These are phyloP conservation scores for Cenchrus fungigraminus DNA, from an alignment of 176 grass and related monocot genomes.

Conservation along the genomic window DNA sequence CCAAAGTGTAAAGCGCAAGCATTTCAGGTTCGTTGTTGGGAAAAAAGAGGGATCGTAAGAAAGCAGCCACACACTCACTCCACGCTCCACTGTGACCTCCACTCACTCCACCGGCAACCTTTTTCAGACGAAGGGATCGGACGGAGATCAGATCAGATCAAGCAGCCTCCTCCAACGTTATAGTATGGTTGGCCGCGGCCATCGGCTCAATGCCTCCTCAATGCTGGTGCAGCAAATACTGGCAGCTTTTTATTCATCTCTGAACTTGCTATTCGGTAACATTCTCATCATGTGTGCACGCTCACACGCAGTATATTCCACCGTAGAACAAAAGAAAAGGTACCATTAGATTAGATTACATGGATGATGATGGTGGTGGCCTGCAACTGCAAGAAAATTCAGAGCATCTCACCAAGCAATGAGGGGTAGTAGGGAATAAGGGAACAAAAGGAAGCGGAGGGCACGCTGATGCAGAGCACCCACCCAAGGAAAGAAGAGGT, in stretches of 20 bases:
- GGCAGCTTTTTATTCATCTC: no score
- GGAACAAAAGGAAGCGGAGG: background rate
- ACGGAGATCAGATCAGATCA: no score
- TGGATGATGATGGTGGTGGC: background rate
- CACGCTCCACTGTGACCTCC: background rate
- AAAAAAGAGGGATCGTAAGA: background rate
- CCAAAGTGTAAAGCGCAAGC: conserved; percentile 35
- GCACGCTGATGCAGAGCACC: background rate
- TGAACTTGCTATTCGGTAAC: no score
- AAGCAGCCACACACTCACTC: background rate
- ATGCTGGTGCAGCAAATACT: no score
- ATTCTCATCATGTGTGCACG: no score
- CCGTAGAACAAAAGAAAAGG: no score
- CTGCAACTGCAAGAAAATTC: background rate
- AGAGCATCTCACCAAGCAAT: background rate
- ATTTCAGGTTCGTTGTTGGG: conserved; percentile 1
- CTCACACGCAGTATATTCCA: no score
- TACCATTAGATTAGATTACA: no score
- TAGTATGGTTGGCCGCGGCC: no score
- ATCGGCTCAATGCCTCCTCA: no score
- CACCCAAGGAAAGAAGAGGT: conserved; percentile 9
- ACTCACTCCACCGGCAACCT: background rate
- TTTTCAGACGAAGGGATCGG: background rate
- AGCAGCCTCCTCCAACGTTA: no score
- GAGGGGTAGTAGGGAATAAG: conserved; percentile 15